A percentile compares a stretch with the other conserved stretches of the same genome.
These are phyloP conservation scores for Ocimum tenuiflorum DNA, from an alignment of 257 asterid genomes.

Conservation along the genomic window DNA sequence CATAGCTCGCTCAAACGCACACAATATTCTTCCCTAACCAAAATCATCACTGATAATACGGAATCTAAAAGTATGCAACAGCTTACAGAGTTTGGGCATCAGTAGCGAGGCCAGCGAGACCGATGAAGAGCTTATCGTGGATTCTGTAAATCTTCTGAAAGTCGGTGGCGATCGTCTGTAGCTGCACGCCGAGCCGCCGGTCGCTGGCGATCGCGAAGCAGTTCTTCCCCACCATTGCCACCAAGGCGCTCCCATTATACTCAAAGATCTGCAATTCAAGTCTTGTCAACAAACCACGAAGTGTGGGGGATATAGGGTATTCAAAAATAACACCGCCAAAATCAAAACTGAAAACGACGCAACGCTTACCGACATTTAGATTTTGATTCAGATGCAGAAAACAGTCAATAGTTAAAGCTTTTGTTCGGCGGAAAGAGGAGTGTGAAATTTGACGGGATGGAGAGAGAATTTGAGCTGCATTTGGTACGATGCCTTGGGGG, in stretches of 20 bases:
- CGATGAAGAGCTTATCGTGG: conserved; percentile 78
- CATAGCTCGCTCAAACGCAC: neutral
- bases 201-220: conserved; percentile 96
- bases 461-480: neutral
- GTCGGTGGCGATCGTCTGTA: conserved; percentile 85
- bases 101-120: conserved; percentile 82
- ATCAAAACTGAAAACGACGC: neutral
- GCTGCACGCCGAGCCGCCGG: conserved; percentile 84
- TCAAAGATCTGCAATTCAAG: conserved; percentile 68
- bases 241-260: conserved; percentile 94
- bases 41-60: neutral
- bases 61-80: too few relatives aligned
- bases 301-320: conserved; percentile 8
- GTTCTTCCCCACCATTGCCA: conserved; percentile 93
- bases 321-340: neutral
- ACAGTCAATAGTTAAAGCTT: neutral
- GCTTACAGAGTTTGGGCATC: conserved; percentile 82
- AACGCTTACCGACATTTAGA: conserved; percentile 49
- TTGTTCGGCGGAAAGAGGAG: neutral
- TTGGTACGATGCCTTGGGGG: conserved; percentile 17
- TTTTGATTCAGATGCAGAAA: conserved; percentile 18
- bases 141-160: conserved; percentile 70
- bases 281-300: neutral
- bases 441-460: neutral
- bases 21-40: neutral